Base-by-base conservation (phyloP, 2,329 filamentous ascomycete species). In the Alternaria conjuncta region DNA sequence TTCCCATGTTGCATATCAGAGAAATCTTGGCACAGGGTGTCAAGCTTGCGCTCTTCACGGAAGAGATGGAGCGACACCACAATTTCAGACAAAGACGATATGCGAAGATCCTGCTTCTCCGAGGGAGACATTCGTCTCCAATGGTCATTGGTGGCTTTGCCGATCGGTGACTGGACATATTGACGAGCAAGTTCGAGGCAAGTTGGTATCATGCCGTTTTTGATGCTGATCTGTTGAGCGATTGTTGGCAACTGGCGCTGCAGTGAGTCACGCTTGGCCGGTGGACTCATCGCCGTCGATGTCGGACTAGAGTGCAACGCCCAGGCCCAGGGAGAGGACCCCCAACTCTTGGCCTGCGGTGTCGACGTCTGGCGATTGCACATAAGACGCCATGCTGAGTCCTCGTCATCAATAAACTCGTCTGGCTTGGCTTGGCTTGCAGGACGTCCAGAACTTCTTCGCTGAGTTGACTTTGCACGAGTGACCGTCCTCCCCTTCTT, bases 21-120 rank as follows among this genome's bases (percentile, higher is more conserved):
- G n/a, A 80, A 77, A 65, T 86, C 84, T n/a, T 81, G 80, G 47
- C 84, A 83, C 58, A 84, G 81, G 4, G 90, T 86, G 64, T 92
- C 88, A 2, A 99, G 86, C 75, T 97, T 98, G 66, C 92, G 86
- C 77, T 99, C 96, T 78, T 99, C 95, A 0, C 92, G 86, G n/a
- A 97, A 83, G 4, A 98, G 84, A 80, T 99, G 96, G 12, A 99
- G 83, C 1, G 88, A 91, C 43, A 90, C 83, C 67, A 96, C 83
- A 41, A 95, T 86, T 25, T 55, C 92, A 85, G 73, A 92, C 87
- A 75, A 90, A 82, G 32, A 91, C 85, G 58, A 89, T 81, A 73
- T 85, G 15, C 77, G 75, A 18, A 79, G 61, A 43, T 79, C 78
- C 61, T 78, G 73, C 55, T 75, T 75, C 25, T 75, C 74, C 5